Conservation (phyloP, 2,329 filamentous ascomycete genomes). For the Pseudogymnoascus sp. region DNA sequence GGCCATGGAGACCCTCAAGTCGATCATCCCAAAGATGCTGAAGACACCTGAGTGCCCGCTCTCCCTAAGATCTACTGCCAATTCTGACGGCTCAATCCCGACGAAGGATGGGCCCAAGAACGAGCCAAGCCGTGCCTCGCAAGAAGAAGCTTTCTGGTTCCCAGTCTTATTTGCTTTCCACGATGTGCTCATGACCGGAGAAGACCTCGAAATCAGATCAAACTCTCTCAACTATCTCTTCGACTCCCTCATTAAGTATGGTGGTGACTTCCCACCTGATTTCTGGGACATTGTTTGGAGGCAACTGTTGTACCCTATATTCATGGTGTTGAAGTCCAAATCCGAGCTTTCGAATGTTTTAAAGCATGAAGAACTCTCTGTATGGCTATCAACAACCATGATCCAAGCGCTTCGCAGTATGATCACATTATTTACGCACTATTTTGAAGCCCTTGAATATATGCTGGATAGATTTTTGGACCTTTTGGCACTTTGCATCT, state of each 20-base stretch:
- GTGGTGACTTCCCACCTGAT: conserved; percentile 81
- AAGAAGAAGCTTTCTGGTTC: conserved; percentile 98
- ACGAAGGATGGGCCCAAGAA: conserved; percentile 37
- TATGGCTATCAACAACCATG: conserved; percentile 99
- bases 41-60: conserved; percentile 92
- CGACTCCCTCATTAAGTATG: conserved; percentile 82
- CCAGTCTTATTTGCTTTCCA: conserved; percentile 97
- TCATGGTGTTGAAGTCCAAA: conserved; percentile 93
- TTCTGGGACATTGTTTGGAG: conserved; percentile 99
- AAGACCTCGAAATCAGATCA: conserved; percentile 91
- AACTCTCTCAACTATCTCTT: conserved; percentile 94
- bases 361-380: conserved; percentile 93
- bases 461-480: conserved; percentile 98
- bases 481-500: conserved; percentile 89
- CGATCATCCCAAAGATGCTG: conserved; percentile 89
- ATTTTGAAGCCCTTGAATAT: conserved; percentile 91
- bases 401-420: conserved; percentile 97
- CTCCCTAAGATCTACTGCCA: conserved; percentile 51
- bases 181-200: conserved; percentile 97
- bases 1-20: conserved; percentile 90
- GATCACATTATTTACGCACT: conserved; percentile 98
- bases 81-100: conserved; percentile 30
- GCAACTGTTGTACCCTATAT: conserved; percentile 94
- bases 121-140: conserved; percentile 70
- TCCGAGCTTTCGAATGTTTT: conserved; percentile 94